Conservation (phyloP, 129 eudicot genomes). For the Ambrosia trifida region DNA sequence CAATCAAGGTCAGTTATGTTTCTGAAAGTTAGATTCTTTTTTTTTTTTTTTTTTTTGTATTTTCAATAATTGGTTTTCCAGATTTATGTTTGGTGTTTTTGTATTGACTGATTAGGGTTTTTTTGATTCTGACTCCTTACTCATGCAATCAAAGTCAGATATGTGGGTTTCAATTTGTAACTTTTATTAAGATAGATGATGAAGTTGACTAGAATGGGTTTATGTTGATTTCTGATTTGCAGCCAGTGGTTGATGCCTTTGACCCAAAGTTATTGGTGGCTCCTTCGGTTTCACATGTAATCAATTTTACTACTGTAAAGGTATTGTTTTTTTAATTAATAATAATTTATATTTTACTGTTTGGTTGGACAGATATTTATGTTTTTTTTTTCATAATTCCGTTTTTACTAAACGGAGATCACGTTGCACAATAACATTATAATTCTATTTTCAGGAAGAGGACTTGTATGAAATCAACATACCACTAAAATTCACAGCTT, state of each 20-base stretch:
- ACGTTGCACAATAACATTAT: not conserved
- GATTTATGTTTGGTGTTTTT: too few relatives aligned
- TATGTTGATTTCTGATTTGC: too few relatives aligned
- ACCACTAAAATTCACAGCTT: conserved; percentile 69
- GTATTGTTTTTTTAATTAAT: conserved; percentile 34
- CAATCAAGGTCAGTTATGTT: too few relatives aligned
- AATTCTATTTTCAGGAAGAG: conserved; percentile 65
- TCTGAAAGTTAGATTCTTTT: too few relatives aligned
- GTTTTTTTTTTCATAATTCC: not conserved
- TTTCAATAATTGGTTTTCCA: too few relatives aligned
- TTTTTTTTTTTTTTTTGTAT: too few relatives aligned
- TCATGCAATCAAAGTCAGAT: too few relatives aligned
- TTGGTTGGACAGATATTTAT: not conserved
- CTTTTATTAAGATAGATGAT: too few relatives aligned
- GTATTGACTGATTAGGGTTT: too few relatives aligned
- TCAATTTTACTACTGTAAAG: conserved; percentile 78
- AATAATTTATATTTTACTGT: not conserved
- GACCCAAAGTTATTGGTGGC: conserved; percentile 93
- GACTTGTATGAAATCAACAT: conserved; percentile 80
- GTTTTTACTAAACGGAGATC: not conserved
- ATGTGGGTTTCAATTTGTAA: too few relatives aligned
- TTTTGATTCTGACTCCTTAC: too few relatives aligned
- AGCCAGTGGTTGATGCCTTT: conserved; percentile 99
- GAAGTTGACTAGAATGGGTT: too few relatives aligned
- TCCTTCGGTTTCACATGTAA: conserved; percentile 77